Evolutionary conservation across 176 grass and related monocot genomes (phyloP), one percentile per base, ranked within the genome.

Genomic region (Eragrostis curvula): DNA sequence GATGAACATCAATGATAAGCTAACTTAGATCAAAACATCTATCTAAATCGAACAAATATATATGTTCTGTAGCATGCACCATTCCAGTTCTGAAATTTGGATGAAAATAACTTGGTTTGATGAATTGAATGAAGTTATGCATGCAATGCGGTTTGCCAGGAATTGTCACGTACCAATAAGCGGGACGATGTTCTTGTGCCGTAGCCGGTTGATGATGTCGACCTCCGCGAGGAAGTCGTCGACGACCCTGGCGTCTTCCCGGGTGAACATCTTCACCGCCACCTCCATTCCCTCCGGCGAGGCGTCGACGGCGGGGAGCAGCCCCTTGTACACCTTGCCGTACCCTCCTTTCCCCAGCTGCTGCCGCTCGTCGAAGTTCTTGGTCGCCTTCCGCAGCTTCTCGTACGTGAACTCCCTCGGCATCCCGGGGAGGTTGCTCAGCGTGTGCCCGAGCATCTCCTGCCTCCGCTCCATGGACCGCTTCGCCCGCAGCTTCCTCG

Each of bases 121-220:
- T 18, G 13, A 36, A 36, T 36, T 36, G 32, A 36, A 47, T 12
- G 55, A 32, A 68, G 43, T 75, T 10, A 66, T 23, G 21, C 23
- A 1, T 5, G 21, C 10, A 15, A 27, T 46, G 41, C 2, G 17
- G 11, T 23, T n/a, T 12, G 5, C 0, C 0, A 23, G n/a, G 40
- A 70, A 15, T 40, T n/a, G 1, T 3, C 15, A 66, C 61, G 11
- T 68, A 85, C 85, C 85, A 11, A 88, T 63, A 53, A 91, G 86
- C 3, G 86, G 89, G 80, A 91, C 88, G 79, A 93, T 81, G 71
- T 90, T 86, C 21, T 85, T 90, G 62, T 90, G 88, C 12, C 88
- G 82, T 0, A 93, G 82, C 18, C 88, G 69, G 59, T 90, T 90
- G 69, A 93, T 90, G 85, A 93, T 93, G 63, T 84, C 71, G 11